These are phyloP conservation scores for Lactarius sanguifluus DNA, from an alignment of 768 basidiomycete genomes.

Conservation along the genomic window DNA sequence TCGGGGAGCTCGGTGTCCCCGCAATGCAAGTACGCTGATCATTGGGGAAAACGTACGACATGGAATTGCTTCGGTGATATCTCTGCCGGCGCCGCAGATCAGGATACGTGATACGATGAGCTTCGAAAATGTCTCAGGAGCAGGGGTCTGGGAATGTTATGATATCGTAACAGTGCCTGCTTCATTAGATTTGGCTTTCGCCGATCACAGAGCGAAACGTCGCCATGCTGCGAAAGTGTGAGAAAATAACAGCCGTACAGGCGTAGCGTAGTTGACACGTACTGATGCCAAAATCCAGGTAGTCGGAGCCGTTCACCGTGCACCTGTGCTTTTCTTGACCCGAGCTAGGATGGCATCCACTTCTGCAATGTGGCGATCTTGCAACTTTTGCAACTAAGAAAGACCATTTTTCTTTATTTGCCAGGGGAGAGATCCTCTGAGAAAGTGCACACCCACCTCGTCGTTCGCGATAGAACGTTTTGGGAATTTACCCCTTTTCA, in stretches of 20 bases:
- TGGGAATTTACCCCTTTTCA: conserved; percentile 67
- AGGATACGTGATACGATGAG: conserved; percentile 1
- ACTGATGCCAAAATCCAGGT: background rate
- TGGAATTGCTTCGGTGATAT: background rate
- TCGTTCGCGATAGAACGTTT: conserved; percentile 71
- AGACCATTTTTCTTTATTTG: background rate
- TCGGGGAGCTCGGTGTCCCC: conserved; percentile 63
- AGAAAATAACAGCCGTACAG: background rate
- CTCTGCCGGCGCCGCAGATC: conserved; percentile 1
- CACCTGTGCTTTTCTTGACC: conserved; percentile 56
- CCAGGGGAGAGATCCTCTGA: background rate
- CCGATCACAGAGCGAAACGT: background rate
- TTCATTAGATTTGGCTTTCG: background rate
- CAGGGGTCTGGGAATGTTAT: conserved; percentile 5
- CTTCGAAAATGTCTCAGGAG: background rate
- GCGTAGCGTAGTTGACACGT: no score
- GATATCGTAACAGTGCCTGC: background rate
- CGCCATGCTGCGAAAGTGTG: conserved; percentile 4
- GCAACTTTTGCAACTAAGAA: conserved; percentile 70
- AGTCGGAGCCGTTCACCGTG: conserved; percentile 22
- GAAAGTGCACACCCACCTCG: conserved; percentile 49
- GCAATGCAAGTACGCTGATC: conserved; percentile 42
- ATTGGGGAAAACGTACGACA: conserved; percentile 5
- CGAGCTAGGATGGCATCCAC: conserved; percentile 64
- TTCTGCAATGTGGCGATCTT: conserved; percentile 59